Conservation (phyloP, 1,284 basidiomycete genomes). For the Trametes pubescens region DNA sequence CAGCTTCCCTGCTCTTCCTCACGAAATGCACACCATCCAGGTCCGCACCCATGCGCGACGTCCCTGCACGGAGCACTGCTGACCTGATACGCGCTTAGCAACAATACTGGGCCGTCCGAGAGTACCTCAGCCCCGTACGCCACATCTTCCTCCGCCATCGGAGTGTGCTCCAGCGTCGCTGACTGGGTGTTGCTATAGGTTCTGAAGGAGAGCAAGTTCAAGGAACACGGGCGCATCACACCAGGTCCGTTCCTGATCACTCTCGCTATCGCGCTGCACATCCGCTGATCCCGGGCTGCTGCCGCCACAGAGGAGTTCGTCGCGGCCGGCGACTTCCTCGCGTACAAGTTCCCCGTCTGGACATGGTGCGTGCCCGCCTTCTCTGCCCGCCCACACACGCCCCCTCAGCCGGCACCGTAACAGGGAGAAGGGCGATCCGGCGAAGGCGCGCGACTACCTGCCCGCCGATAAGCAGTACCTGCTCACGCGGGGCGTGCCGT, state of each 20-base stretch:
- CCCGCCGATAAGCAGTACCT: conserved; percentile 97
- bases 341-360: conserved; percentile 97
- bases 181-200: conserved; percentile 64
- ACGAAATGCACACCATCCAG: conserved; percentile 76
- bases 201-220: conserved; percentile 98
- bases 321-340: conserved; percentile 92
- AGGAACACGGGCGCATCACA: conserved; percentile 96
- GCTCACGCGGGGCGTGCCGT: conserved; percentile 92
- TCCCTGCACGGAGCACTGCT: neutral
- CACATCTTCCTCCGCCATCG: conserved; percentile 24
- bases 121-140: conserved; percentile 93
- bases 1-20: conserved; percentile 11
- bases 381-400: neutral
- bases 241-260: conserved; percentile 71
- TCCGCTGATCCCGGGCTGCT: conserved; percentile 33
- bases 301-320: conserved; percentile 87
- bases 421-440: conserved; percentile 91
- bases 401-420: conserved; percentile 1
- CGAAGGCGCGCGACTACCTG: conserved; percentile 89
- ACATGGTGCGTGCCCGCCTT: conserved; percentile 69
- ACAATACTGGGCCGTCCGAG: conserved; percentile 95
- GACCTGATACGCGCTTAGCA: conserved; percentile 53
- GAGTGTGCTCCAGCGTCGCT: conserved; percentile 27
- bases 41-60: conserved; percentile 44
- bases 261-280: conserved; percentile 12